Conservation (phyloP, 2,329 filamentous ascomycete species). For the Ustulina deusta region DNA sequence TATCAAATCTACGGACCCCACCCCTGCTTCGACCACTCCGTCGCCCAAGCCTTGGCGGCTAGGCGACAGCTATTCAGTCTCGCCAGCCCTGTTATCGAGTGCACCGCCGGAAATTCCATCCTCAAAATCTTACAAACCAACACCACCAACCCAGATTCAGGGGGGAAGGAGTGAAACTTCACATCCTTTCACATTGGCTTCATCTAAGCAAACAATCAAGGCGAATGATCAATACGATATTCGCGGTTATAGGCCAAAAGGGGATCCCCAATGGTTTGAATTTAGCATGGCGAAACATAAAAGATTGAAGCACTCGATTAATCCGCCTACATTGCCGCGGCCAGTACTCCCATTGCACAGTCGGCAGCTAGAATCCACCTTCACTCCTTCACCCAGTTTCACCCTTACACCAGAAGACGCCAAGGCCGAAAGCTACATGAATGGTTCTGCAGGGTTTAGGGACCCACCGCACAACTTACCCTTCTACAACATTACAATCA, state of each 20-base stretch:
- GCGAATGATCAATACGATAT: conserved; percentile 62
- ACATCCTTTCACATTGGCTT: conserved; percentile 37
- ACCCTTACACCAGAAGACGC: background rate
- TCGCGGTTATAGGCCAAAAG: conserved; percentile 67
- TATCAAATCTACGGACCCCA: too few relatives aligned
- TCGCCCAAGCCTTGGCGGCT: too few relatives aligned
- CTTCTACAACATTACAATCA: too few relatives aligned
- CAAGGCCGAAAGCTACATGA: background rate
- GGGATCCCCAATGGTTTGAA: conserved; percentile 68
- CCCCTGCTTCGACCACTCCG: too few relatives aligned
- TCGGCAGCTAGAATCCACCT: background rate
- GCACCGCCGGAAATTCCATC: conserved; percentile 26
- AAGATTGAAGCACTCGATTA: conserved; percentile 64
- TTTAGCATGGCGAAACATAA: conserved; percentile 70
- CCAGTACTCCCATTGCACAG: too few relatives aligned
- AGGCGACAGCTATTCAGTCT: conserved; percentile 40
- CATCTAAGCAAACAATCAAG: conserved; percentile 53
- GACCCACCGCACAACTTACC: background rate
- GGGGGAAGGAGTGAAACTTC: conserved; percentile 31
- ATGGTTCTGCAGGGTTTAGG: too few relatives aligned
- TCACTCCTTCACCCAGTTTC: background rate
- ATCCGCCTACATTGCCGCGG: too few relatives aligned
- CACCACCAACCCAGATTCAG: conserved; percentile 35
- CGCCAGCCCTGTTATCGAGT: conserved; percentile 39
- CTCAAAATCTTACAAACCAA: conserved; percentile 36